Evolutionary conservation across 306 rosid genomes (phyloP).

Genomic region (Vachellia collinsii): DNA sequence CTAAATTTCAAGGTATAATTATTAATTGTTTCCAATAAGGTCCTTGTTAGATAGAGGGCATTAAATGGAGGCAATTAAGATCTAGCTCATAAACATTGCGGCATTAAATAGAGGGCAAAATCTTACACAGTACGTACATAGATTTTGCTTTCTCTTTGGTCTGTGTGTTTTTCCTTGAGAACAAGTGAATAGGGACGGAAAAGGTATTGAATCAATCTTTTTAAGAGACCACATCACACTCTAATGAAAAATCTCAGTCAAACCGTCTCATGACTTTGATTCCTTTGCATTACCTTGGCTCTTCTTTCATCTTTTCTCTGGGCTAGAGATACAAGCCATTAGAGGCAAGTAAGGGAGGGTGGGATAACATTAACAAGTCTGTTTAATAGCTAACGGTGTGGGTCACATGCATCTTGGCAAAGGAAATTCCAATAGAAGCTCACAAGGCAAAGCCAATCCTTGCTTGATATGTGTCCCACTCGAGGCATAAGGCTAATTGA

Average conservation of each 20-base stretch:
- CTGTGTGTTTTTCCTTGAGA: neutral
- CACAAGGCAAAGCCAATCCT: neutral
- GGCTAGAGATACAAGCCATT: neutral
- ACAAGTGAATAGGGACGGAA: neutral
- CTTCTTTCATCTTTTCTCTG: neutral
- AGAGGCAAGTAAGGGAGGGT: neutral
- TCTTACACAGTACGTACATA: too few relatives aligned
- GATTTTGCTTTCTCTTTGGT: neutral
- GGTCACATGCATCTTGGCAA: neutral
- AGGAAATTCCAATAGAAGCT: neutral
- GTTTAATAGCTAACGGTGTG: neutral
- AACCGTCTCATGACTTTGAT: neutral
- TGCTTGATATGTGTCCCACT: neutral
- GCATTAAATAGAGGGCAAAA: neutral
- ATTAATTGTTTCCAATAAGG: neutral
- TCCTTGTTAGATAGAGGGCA: neutral
- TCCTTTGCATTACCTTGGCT: neutral
- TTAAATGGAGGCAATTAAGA: neutral
- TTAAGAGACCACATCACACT: slow-evolving; percentile 10
- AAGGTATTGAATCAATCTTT: neutral
- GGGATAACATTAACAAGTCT: neutral
- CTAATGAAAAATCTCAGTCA: neutral
- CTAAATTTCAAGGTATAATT: neutral
- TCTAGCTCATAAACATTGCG: neutral
- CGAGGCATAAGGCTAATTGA: neutral